These are phyloP conservation scores for Podospora comata DNA, from an alignment of 495 filamentous ascomycete species.

Conservation along the genomic window DNA sequence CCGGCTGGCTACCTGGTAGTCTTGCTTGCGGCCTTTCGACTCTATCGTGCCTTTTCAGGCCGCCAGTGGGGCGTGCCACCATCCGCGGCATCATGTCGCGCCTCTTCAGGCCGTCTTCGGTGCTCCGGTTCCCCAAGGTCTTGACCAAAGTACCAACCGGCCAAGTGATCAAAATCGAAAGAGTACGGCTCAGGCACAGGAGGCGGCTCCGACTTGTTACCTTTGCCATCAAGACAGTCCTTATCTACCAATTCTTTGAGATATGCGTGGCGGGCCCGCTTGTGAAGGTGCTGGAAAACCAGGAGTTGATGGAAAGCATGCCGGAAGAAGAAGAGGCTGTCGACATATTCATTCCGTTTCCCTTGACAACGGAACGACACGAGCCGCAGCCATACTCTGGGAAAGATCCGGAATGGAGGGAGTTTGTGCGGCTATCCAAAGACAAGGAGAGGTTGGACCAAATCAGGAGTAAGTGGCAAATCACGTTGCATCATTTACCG, in stretches of 20 bases:
- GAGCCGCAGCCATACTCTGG: constrained; percentile 49
- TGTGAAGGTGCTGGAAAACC: constrained; percentile 20
- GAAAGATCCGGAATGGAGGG: constrained; percentile 68
- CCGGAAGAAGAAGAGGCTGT: constrained; percentile 22
- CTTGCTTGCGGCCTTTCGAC: neutral
- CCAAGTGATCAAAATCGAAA: constrained; percentile 32
- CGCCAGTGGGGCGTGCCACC: constrained; percentile 39
- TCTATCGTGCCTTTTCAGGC: constrained; percentile 21
- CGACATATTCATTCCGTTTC: constrained; percentile 62
- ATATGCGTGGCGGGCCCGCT: constrained; percentile 13
- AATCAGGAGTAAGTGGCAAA: constrained; percentile 48
- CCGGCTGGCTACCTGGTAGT: too few relatives aligned
- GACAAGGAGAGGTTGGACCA: constrained; percentile 46
- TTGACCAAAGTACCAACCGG: constrained; percentile 15
- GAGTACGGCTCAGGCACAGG: constrained; percentile 35
- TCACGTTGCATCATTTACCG: neutral
- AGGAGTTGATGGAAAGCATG: constrained; percentile 32
- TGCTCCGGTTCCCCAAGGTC: constrained; percentile 20
- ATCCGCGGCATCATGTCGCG: constrained; percentile 35
- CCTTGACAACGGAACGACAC: constrained; percentile 47
- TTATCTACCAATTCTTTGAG: neutral
- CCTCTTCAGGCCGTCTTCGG: constrained; percentile 31
- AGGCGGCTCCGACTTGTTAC: constrained; percentile 22
- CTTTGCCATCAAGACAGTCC: constrained; percentile 8
- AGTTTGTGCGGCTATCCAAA: constrained; percentile 57